Conservation (phyloP, 169 alveolate genomes). For the Perkinsus chesapeaki region DNA sequence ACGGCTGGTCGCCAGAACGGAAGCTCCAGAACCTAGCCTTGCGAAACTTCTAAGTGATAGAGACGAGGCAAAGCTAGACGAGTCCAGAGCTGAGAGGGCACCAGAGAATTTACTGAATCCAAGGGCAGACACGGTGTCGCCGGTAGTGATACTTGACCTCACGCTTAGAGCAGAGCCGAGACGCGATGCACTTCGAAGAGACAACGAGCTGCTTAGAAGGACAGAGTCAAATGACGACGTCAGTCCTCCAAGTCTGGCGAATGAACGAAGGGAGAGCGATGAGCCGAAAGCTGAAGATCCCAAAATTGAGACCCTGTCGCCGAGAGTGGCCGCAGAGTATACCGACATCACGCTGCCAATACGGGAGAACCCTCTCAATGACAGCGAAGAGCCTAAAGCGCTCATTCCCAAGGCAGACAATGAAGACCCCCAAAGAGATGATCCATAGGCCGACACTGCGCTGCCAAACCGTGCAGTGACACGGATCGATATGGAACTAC, state of each 20-base stretch:
- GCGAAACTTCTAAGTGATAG: neutral
- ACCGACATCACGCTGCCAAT: neutral
- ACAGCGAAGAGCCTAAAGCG: conserved; percentile 1
- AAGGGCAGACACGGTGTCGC: too few relatives aligned
- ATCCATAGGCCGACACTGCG: neutral
- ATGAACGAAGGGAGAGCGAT: neutral
- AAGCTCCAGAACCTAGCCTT: neutral
- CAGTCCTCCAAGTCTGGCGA: neutral
- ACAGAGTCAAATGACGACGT: neutral
- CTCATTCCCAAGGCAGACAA: neutral
- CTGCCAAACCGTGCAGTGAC: neutral
- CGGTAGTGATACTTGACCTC: neutral
- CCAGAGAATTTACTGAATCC: too few relatives aligned
- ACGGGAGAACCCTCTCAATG: neutral
- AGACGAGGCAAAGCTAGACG: neutral
- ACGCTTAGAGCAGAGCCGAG: neutral
- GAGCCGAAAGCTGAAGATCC: neutral
- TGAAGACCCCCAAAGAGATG: neutral
- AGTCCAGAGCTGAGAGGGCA: too few relatives aligned
- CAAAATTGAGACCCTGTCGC: neutral
- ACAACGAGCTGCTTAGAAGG: neutral
- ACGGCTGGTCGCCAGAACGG: neutral
- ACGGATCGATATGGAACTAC: neutral
- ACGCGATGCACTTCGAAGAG: neutral
- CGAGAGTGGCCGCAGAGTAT: neutral